phyloP scores from a whole-genome alignment of 2,329 filamentous ascomycete species.

The Pseudogymnoascus sp. region DNA sequence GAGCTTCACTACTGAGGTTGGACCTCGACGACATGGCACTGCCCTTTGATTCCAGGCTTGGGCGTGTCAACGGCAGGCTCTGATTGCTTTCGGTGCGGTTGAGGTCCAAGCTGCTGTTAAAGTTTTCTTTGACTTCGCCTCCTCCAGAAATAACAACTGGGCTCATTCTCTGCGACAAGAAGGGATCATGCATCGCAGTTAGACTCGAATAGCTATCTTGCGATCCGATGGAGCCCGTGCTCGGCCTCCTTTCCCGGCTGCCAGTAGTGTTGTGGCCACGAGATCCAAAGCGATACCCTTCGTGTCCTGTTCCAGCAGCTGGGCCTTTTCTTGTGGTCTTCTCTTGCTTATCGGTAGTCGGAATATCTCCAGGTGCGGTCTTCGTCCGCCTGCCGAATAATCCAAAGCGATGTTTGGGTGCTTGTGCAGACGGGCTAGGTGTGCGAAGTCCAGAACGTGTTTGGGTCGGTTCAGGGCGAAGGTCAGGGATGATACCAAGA shows the following conservation, averaged over 20 bases:
- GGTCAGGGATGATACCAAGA: conserved; percentile 25
- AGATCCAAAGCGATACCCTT: conserved; percentile 49
- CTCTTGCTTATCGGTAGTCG: conserved; percentile 46
- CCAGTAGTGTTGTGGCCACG: conserved; percentile 53
- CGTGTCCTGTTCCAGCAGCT: conserved; percentile 85
- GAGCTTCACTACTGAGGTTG: conserved; percentile 26
- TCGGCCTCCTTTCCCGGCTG: conserved; percentile 29
- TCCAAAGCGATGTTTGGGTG: conserved; percentile 60
- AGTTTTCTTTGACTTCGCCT: conserved; percentile 53
- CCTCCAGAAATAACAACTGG: conserved; percentile 57
- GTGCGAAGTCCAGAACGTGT: conserved; percentile 30
- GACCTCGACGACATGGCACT: conserved; percentile 20
- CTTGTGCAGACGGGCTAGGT: conserved; percentile 46
- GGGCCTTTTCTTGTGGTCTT: conserved; percentile 64
- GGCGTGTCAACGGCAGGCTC: conserved; percentile 35
- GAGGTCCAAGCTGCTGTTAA: conserved; percentile 44
- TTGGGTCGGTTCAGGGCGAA: conserved; percentile 17
- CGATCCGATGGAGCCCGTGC: conserved; percentile 35
- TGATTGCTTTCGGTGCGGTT: conserved; percentile 43
- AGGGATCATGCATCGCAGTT: conserved; percentile 42
- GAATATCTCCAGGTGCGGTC: conserved; percentile 40
- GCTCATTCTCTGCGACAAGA: conserved; percentile 53
- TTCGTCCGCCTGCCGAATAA: conserved; percentile 71
- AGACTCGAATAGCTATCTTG: conserved; percentile 42
- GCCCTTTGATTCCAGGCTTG: conserved; percentile 37